These are phyloP conservation scores for Stephanodiscus minutulus DNA, from an alignment of 108 stramenopile genomes.

Conservation along the genomic window DNA sequence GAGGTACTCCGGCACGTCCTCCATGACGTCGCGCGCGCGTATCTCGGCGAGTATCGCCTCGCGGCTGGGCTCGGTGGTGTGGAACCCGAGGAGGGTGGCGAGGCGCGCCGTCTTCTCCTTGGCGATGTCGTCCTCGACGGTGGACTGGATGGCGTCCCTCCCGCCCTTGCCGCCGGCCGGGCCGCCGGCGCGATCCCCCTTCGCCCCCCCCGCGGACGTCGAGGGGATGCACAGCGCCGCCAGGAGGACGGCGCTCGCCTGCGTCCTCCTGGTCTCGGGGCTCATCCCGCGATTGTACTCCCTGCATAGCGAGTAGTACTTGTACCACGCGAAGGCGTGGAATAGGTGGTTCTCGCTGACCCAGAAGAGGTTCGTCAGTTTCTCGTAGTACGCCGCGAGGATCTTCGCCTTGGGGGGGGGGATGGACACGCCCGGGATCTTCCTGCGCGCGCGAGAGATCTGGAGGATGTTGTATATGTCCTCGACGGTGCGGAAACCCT, in stretches of 20 bases:
- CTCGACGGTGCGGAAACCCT: constrained; percentile 98
- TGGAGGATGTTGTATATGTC: constrained; percentile 97
- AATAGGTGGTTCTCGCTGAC: constrained; percentile 96
- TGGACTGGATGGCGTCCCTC: constrained; percentile 53
- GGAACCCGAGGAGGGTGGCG: constrained; percentile 94
- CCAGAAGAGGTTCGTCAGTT: constrained; percentile 96
- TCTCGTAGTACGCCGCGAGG: constrained; percentile 97
- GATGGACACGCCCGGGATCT: constrained; percentile 54
- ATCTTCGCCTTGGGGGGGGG: constrained; percentile 93
- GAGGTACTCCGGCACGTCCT: constrained; percentile 76
- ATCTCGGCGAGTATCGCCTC: constrained; percentile 86
- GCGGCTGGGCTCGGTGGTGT: constrained; percentile 87
- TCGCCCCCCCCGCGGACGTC: constrained; percentile 18
- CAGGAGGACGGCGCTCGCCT: constrained; percentile 89
- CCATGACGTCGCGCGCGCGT: constrained; percentile 67
- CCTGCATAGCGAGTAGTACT: constrained; percentile 88
- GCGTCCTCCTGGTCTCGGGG: constrained; percentile 70
- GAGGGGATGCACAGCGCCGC: constrained; percentile 91
- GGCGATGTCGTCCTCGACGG: constrained; percentile 80
- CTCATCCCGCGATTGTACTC: constrained; percentile 92
- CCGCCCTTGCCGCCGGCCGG: background rate
- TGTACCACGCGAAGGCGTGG: constrained; percentile 98
- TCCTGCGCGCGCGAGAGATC: constrained; percentile 79
- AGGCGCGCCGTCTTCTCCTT: constrained; percentile 95
- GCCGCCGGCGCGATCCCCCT: constrained; percentile 14